Base-by-base conservation (phyloP, 129 eudicot species). In the Lonicera japonica region DNA sequence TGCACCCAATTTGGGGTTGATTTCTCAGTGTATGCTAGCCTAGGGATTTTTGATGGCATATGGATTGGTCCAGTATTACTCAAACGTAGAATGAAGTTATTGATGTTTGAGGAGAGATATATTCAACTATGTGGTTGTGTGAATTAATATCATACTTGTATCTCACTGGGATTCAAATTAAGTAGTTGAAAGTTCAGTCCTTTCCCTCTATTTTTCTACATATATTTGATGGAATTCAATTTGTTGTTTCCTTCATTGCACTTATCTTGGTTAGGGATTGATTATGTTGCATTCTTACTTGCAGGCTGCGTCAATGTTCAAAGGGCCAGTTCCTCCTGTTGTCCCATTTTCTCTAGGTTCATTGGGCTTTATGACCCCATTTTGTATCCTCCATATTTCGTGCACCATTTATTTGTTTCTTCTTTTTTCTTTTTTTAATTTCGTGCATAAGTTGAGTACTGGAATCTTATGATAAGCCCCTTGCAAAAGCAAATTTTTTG, bases 291-390 rank as follows among this genome's bases (percentile, higher is more conserved):
- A 34, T 68, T 34, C 4, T 65, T 11, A 21, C 69, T 60, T 88
- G 81, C 84, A 94, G 99, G 95, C 96, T 18, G 99, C 99, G 1
- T 88, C 99, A 23, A 74, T 88, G 92, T 94, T 94, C 76, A 94
- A 94, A 80, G 99, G 99, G 21, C 96, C 96, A 6, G 87, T 94
- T 74, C 99, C 99, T 67, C 99, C 99, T 25, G 70, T 94, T 20
- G 95, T 94, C 70, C 95, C 99, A 45, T 94, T 94, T 74, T 81
- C 99, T 68, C 69, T 94, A 43, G 99, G 99, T 63, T 85, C 95
- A 22, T 73, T 88, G 80, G 99, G 99, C 58, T 94, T 94, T 74
- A 94, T 94, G 99, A 88, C 99, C 60, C 96, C 87, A 50, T 88
- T 88, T 51, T 71, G 99, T 94, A 94, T 94, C 95, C 99, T 88